These are phyloP conservation scores for Linum trigynum DNA, from an alignment of 345 rosid species.

Conservation along the genomic window DNA sequence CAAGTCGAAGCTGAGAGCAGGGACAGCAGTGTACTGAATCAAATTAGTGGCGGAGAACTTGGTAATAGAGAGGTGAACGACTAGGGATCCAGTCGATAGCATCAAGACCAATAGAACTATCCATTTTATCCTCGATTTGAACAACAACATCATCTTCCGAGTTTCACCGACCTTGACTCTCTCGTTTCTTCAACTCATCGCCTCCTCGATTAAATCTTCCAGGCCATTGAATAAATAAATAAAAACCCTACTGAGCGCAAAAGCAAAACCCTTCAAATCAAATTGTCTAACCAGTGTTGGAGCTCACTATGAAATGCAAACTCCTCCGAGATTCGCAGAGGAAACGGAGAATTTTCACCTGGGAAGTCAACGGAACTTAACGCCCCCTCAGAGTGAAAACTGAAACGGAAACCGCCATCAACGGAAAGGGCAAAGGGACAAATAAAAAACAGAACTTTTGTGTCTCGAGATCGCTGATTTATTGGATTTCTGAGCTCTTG, in stretches of 20 bases:
- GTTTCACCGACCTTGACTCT: neutral
- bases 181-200: slow-evolving; percentile 9
- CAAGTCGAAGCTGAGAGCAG: slow-evolving; percentile 34
- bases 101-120: slow-evolving; percentile 60
- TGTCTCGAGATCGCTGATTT: neutral
- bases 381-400: neutral
- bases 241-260: slow-evolving; percentile 6
- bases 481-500: neutral
- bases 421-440: neutral
- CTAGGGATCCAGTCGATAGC: slow-evolving; percentile 65
- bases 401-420: neutral
- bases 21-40: slow-evolving; percentile 42
- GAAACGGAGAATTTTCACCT: neutral
- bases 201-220: neutral
- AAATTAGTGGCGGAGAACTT: slow-evolving; percentile 54
- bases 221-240: neutral
- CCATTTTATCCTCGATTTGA: slow-evolving; percentile 87
- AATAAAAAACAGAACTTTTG: neutral
- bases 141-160: slow-evolving; percentile 44
- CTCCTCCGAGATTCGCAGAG: neutral
- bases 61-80: slow-evolving; percentile 74
- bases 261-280: neutral
- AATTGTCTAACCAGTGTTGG: neutral
- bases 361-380: neutral
- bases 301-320: neutral